Evolutionary conservation across 1,284 basidiomycete genomes (phyloP).

Genomic region (Bjerkandera adusta): DNA sequence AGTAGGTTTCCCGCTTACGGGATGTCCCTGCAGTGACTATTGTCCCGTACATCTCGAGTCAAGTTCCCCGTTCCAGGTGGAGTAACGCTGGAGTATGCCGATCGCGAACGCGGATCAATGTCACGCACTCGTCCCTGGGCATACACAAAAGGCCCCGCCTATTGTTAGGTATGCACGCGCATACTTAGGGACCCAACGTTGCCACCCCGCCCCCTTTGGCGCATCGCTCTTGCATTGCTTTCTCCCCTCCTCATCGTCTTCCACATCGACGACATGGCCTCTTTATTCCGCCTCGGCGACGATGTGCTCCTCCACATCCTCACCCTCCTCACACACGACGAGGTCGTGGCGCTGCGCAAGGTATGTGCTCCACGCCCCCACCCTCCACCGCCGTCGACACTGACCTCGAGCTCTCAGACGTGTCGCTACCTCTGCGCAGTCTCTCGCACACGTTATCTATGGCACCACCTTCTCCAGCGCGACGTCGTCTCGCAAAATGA

Average conservation of each 20-base stretch:
- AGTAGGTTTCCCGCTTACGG: not conserved
- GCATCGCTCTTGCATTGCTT: too few relatives aligned
- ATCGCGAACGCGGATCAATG: constrained; percentile 12
- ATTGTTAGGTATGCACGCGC: constrained; percentile 3
- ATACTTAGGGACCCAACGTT: constrained; percentile 1
- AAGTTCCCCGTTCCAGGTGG: constrained; percentile 9
- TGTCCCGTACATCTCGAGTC: constrained; percentile 16
- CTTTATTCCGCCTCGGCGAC: constrained; percentile 12
- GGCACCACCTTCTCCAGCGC: constrained; percentile 12
- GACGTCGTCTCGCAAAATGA: constrained; percentile 9
- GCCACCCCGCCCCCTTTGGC: not conserved
- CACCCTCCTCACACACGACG: constrained; percentile 8
- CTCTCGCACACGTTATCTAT: constrained; percentile 12
- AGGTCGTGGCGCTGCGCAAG: constrained; percentile 11
- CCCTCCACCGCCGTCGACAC: not conserved
- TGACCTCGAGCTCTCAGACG: constrained; percentile 4
- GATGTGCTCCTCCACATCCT: constrained; percentile 15
- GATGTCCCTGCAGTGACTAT: constrained; percentile 3
- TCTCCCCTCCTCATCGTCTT: constrained; percentile 1
- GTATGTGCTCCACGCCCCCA: constrained; percentile 5
- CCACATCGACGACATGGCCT: constrained; percentile 2
- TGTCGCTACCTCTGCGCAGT: constrained; percentile 14
- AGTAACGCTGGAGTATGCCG: constrained; percentile 3
- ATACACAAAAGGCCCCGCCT: constrained; percentile 12
- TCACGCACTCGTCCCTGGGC: constrained; percentile 6